phyloP scores from a whole-genome alignment of 108 stramenopile species.

The Skeletonema grethae region DNA sequence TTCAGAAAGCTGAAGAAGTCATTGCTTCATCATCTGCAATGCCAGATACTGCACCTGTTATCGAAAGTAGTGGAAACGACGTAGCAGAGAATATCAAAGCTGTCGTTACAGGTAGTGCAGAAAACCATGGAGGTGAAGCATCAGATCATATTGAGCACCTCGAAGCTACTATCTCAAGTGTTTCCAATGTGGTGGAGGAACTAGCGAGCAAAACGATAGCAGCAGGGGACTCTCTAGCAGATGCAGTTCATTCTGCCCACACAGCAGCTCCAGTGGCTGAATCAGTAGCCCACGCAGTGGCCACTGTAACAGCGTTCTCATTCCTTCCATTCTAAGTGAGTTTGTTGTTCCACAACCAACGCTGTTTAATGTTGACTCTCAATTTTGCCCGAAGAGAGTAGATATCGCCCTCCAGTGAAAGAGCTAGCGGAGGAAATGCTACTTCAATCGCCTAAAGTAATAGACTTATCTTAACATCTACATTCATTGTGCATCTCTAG shows the following conservation, averaged over 20 bases:
- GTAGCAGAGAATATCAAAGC: background rate
- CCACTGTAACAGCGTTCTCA: background rate
- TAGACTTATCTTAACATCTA: background rate
- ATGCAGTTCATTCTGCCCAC: background rate
- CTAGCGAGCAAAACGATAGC: background rate
- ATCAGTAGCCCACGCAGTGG: background rate
- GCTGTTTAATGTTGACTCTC: background rate
- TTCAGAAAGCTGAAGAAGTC: background rate
- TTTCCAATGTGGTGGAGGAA: background rate
- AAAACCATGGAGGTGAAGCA: background rate
- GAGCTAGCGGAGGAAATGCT: too few species aligned
- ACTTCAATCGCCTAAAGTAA: too few species aligned
- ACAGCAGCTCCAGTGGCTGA: slow-evolving; percentile 1
- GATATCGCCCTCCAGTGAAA: too few species aligned
- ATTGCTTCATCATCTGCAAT: background rate
- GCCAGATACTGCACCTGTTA: background rate
- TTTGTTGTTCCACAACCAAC: background rate
- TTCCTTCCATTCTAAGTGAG: background rate
- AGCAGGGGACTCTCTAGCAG: background rate
- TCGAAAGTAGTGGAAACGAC: background rate
- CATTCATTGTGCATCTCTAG: too few species aligned
- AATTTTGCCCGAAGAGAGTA: too few species aligned
- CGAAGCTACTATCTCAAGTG: background rate
- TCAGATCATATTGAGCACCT: background rate
- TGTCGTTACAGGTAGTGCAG: background rate